Percentiles rank a stretch among this genome's conserved stretches.
Conservation (phyloP, 768 basidiomycete species). For the Suillus brevipes region DNA sequence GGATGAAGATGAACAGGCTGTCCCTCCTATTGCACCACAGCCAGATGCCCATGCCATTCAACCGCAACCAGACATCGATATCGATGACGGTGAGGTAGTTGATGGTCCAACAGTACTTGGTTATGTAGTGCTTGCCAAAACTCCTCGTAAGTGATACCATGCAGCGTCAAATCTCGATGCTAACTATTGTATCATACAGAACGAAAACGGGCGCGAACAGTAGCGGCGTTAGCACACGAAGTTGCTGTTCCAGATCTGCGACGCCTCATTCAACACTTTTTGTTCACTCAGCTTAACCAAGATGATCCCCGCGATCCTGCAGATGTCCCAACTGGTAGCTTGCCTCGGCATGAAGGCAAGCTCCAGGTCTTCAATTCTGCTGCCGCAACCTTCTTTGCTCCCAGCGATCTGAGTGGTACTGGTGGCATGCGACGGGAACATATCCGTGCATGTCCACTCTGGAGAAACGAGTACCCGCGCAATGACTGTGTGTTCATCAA, state of each 20-base stretch:
- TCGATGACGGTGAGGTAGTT: background rate
- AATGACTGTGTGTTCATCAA: slow-evolving; percentile 11
- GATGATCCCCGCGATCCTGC: background rate
- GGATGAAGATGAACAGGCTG: background rate
- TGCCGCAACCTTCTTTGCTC: background rate
- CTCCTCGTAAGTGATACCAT: background rate
- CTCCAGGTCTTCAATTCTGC: background rate
- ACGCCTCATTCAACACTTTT: background rate
- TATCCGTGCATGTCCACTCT: slow-evolving; percentile 22
- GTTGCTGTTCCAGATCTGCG: background rate
- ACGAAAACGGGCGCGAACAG: background rate
- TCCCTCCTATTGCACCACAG: background rate
- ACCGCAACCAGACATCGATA: background rate
- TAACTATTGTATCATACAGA: background rate
- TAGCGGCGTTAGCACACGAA: background rate
- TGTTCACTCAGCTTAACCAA: background rate
- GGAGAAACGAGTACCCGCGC: slow-evolving; percentile 7
- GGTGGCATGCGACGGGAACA: slow-evolving; percentile 18
- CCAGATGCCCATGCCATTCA: background rate
- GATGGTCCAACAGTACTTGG: background rate
- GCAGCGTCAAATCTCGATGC: background rate
- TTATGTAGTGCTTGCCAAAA: background rate
- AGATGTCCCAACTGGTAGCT: background rate
- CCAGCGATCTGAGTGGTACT: background rate
- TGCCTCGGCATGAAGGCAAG: background rate